These are phyloP conservation scores for Podospora sp. DNA, from an alignment of 495 filamentous ascomycete species.

Conservation along the genomic window DNA sequence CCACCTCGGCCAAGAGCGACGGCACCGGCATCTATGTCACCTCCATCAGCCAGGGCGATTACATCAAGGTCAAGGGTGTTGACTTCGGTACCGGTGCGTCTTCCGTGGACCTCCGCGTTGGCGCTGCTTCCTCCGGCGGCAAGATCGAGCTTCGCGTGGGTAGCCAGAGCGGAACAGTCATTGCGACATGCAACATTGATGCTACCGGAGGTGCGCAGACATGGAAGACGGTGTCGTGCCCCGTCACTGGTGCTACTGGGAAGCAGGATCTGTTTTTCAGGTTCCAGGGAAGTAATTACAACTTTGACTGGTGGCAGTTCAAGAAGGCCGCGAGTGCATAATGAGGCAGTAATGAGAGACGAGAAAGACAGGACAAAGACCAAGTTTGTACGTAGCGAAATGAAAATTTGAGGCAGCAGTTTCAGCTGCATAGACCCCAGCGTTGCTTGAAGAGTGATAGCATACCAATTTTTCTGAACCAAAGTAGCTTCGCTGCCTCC, in stretches of 20 bases:
- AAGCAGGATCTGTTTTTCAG: conserved; percentile 27
- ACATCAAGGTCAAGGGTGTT: conserved; percentile 32
- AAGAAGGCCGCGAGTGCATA: conserved; percentile 14
- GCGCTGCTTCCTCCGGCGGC: conserved; percentile 13
- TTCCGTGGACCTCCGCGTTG: conserved; percentile 21
- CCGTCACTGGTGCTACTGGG: conserved; percentile 17
- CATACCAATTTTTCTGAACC: too few relatives aligned
- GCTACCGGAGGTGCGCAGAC: conserved; percentile 24
- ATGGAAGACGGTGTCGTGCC: conserved; percentile 22
- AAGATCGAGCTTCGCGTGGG: conserved; percentile 26
- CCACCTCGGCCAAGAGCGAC: conserved; percentile 17
- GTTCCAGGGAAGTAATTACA: conserved; percentile 18
- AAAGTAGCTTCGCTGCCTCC: too few relatives aligned
- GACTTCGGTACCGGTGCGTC: conserved; percentile 22
- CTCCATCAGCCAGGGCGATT: conserved; percentile 21
- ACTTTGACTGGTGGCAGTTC: conserved; percentile 29
- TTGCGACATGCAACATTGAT: conserved; percentile 24
- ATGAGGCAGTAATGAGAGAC: not conserved
- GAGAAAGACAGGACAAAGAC: too few relatives aligned
- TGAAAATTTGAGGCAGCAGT: too few relatives aligned
- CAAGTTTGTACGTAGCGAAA: too few relatives aligned
- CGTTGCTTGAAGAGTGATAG: too few relatives aligned
- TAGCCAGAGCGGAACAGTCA: conserved; percentile 18
- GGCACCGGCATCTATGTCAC: conserved; percentile 23
- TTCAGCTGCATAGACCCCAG: too few relatives aligned